Conservation (phyloP, 1,284 basidiomycete genomes). For the Sanghuangporus baumii region DNA sequence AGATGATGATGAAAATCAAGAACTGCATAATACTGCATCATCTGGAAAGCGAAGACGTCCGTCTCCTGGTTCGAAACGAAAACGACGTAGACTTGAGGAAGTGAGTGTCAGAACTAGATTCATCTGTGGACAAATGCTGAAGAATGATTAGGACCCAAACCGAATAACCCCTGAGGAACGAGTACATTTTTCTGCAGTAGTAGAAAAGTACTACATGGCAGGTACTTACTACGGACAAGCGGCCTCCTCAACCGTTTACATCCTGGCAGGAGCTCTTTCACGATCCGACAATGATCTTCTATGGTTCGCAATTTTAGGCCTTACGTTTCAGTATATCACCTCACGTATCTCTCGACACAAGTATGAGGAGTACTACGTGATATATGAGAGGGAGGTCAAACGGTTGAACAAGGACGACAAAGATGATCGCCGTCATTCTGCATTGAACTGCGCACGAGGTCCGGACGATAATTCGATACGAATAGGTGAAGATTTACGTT, state of each 20-base stretch:
- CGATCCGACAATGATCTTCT: conserved; percentile 90
- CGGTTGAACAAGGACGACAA: conserved; percentile 57
- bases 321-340: conserved; percentile 90
- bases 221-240: conserved; percentile 91
- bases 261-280: conserved; percentile 85
- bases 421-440: conserved; percentile 31
- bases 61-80: conserved; percentile 32
- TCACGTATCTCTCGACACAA: conserved; percentile 81
- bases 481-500: conserved; percentile 82
- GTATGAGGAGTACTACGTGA: conserved; percentile 77
- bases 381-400: conserved; percentile 86
- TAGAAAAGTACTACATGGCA: conserved; percentile 80
- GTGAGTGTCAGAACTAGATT: conserved; percentile 30
- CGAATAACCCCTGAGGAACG: conserved; percentile 69
- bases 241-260: conserved; percentile 84
- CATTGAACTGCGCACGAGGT: conserved; percentile 41
- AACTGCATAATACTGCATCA: conserved; percentile 24
- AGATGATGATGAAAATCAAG: conserved; percentile 27
- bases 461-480: conserved; percentile 82
- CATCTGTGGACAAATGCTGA: neutral
- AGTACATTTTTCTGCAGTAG: conserved; percentile 50
- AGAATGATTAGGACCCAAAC: conserved; percentile 28
- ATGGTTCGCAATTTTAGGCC: conserved; percentile 92
- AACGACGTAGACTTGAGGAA: conserved; percentile 45
- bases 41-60: conserved; percentile 50